These are phyloP conservation scores for Pseudopithomyces maydicus DNA, from an alignment of 2,329 filamentous ascomycete species.

Conservation along the genomic window DNA sequence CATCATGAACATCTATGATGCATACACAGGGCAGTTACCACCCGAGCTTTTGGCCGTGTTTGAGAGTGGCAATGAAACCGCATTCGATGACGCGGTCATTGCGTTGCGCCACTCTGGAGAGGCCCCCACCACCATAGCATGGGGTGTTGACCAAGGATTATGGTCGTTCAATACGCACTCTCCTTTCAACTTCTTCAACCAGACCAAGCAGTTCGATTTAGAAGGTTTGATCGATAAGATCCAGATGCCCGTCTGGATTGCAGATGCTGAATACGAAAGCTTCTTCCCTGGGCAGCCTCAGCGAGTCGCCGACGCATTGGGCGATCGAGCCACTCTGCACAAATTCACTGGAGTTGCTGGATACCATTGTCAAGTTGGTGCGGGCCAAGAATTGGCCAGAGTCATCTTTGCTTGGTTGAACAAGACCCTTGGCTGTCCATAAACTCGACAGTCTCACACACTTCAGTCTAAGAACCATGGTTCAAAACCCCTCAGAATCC, in stretches of 20 bases:
- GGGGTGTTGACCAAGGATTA: conserved; percentile 13
- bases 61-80: conserved; percentile 1
- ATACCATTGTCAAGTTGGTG: conserved; percentile 6
- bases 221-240: conserved; percentile 8
- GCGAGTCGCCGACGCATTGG: conserved; percentile 1
- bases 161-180: conserved; percentile 14
- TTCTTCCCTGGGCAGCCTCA: conserved; percentile 2
- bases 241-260: conserved; percentile 9
- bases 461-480: no score
- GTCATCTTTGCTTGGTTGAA: conserved; percentile 7
- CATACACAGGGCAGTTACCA: not conserved
- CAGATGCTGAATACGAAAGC: conserved; percentile 1
- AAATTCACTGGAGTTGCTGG: not conserved
- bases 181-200: conserved; percentile 7
- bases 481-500: no score
- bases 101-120: not conserved
- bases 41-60: not conserved
- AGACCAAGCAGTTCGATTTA: not conserved
- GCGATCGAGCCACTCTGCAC: not conserved
- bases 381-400: conserved; percentile 3
- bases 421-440: not conserved
- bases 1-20: conserved; percentile 7
- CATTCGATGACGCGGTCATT: conserved; percentile 4
- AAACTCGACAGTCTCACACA: not conserved
- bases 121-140: not conserved